These are phyloP conservation scores for Pseudoturritis turrita DNA, from an alignment of 345 rosid species.

Conservation along the genomic window DNA sequence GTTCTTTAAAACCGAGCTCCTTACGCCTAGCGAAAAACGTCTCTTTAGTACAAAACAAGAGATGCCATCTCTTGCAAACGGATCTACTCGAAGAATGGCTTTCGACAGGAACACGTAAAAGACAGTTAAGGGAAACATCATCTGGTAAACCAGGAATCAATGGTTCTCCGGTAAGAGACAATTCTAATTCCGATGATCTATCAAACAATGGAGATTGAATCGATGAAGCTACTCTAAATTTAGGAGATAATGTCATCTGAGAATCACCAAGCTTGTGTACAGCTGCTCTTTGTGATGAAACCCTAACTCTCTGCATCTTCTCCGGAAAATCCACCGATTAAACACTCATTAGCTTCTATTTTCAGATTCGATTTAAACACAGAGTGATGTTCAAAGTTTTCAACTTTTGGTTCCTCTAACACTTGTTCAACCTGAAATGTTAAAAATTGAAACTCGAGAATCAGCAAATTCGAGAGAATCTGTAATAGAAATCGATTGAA, in stretches of 20 bases:
- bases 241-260: slow-evolving; percentile 77
- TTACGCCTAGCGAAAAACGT: slow-evolving; percentile 63
- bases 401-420: not conserved
- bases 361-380: not conserved
- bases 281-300: slow-evolving; percentile 70
- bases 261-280: slow-evolving; percentile 91
- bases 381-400: not conserved
- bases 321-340: not conserved
- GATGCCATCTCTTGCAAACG: slow-evolving; percentile 82
- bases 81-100: slow-evolving; percentile 56
- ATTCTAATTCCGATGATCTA: slow-evolving; percentile 50
- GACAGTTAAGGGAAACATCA: slow-evolving; percentile 75
- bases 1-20: slow-evolving; percentile 65
- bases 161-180: slow-evolving; percentile 52
- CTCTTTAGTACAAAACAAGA: slow-evolving; percentile 62
- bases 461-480: not conserved
- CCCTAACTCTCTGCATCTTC: slow-evolving; percentile 79
- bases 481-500: not conserved
- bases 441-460: not conserved
- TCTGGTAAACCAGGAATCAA: slow-evolving; percentile 85
- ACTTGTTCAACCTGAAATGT: slow-evolving; percentile 17
- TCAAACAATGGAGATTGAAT: slow-evolving; percentile 48
- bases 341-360: not conserved
- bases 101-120: slow-evolving; percentile 67
- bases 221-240: slow-evolving; percentile 60